phyloP scores from a whole-genome alignment of 2,329 filamentous ascomycete species.

The Aspergillus sp. region DNA sequence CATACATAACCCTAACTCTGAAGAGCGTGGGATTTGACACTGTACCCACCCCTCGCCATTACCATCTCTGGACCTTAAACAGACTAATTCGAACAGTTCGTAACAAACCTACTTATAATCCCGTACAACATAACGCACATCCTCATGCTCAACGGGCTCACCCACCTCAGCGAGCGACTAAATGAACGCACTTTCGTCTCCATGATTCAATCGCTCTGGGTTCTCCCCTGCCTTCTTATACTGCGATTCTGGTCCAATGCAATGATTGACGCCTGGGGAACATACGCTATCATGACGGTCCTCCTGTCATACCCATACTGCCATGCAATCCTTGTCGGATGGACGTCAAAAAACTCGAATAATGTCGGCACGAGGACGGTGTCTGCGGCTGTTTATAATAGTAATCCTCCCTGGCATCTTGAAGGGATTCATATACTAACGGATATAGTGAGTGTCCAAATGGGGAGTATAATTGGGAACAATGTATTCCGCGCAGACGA shows the following conservation, averaged over 20 bases:
- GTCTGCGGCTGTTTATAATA: conserved; percentile 61
- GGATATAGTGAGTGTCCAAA: conserved; percentile 31
- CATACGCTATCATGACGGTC: conserved; percentile 51
- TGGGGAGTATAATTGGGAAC: conserved; percentile 29
- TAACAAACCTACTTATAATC: conserved; percentile 65
- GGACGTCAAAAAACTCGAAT: conserved; percentile 63
- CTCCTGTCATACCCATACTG: conserved; percentile 57
- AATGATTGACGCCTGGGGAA: conserved; percentile 49
- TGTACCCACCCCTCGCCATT: too few relatives aligned
- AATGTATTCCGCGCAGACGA: conserved; percentile 56
- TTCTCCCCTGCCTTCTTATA: conserved; percentile 58
- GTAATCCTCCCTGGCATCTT: background rate
- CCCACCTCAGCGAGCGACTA: conserved; percentile 48
- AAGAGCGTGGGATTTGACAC: conserved; percentile 59
- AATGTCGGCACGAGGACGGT: conserved; percentile 63
- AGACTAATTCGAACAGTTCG: conserved; percentile 41
- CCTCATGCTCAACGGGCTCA: conserved; percentile 45
- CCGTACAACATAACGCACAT: conserved; percentile 39
- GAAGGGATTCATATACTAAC: background rate
- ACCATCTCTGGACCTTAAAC: too few relatives aligned
- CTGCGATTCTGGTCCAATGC: conserved; percentile 48
- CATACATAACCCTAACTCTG: conserved; percentile 61
- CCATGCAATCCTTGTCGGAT: conserved; percentile 61
- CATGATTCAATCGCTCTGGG: conserved; percentile 58
- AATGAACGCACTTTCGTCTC: conserved; percentile 50